Conservation (phyloP, 140 eudicot genomes). For the Artemisia princeps region DNA sequence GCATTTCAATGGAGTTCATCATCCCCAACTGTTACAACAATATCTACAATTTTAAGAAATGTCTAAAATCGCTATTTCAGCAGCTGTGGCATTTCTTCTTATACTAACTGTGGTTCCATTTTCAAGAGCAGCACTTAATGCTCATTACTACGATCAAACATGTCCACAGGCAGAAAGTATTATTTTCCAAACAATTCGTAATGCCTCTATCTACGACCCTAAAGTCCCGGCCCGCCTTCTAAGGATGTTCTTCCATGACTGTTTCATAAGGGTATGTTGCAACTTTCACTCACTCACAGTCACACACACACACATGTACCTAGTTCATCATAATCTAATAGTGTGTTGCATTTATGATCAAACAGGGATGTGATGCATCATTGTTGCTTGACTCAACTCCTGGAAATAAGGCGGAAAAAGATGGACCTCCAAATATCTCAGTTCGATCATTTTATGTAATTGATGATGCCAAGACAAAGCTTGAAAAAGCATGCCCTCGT, state of each 20-base stretch:
- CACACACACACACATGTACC: neutral
- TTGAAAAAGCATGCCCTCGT: constrained; percentile 60
- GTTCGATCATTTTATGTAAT: constrained; percentile 62
- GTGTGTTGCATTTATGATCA: neutral
- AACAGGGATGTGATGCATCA: constrained; percentile 81
- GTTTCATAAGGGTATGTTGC: constrained; percentile 60
- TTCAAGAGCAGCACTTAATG: constrained; percentile 40
- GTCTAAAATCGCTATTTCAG: constrained; percentile 14
- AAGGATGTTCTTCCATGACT: constrained; percentile 86
- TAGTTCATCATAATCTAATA: constrained; percentile 1
- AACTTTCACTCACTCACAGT: constrained; percentile 12
- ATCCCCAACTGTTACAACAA: constrained; percentile 22
- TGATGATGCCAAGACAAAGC: constrained; percentile 63
- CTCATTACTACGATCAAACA: constrained; percentile 56
- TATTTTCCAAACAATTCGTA: constrained; percentile 47
- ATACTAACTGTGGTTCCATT: constrained; percentile 16
- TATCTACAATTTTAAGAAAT: constrained; percentile 12
- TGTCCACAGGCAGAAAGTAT: constrained; percentile 76
- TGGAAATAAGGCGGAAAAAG: constrained; percentile 66
- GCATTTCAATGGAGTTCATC: constrained; percentile 29
- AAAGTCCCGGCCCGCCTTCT: constrained; percentile 73
- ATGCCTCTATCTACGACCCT: constrained; percentile 58
- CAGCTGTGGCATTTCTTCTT: constrained; percentile 11
- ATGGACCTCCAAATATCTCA: constrained; percentile 69
- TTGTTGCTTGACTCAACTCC: constrained; percentile 55